Conservation (phyloP, 192 early-diverging fungal species). For the Paraglomus brasilianum region DNA sequence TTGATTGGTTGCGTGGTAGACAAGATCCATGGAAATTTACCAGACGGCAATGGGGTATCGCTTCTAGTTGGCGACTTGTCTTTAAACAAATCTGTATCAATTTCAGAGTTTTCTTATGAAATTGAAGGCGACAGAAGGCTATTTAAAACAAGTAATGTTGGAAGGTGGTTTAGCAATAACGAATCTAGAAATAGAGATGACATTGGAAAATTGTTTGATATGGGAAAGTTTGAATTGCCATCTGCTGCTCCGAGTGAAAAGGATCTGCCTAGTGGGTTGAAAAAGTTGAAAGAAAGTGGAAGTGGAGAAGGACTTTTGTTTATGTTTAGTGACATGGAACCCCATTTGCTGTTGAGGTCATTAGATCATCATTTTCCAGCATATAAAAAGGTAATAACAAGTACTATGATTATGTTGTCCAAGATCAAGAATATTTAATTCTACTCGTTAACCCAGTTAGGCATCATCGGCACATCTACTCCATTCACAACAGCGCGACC, state of each 20-base stretch:
- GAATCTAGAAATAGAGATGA: background rate
- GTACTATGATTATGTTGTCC: background rate
- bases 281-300: background rate
- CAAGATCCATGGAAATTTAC: background rate
- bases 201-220: background rate
- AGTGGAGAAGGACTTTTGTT: background rate
- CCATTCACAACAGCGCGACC: slow-evolving; percentile 55
- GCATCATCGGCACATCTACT: slow-evolving; percentile 51
- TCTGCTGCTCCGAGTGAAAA: background rate
- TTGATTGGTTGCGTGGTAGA: slow-evolving; percentile 17
- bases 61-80: background rate
- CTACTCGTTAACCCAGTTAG: slow-evolving; percentile 29
- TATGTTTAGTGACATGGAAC: slow-evolving; percentile 32
- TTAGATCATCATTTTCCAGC: slow-evolving; percentile 47
- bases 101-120: background rate
- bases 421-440: background rate
- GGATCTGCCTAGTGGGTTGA: slow-evolving; percentile 14
- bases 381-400: slow-evolving; percentile 35
- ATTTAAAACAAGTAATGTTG: slow-evolving; percentile 21
- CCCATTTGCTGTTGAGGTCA: slow-evolving; percentile 50
- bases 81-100: background rate
- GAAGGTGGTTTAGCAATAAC: background rate
- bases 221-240: slow-evolving; percentile 4
- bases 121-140: background rate
- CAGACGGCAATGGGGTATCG: background rate